Percentiles rank a stretch among this genome's conserved stretches.
These are phyloP conservation scores for Fusarium sp. DNA, from an alignment of 2,329 filamentous ascomycete species.

Conservation along the genomic window DNA sequence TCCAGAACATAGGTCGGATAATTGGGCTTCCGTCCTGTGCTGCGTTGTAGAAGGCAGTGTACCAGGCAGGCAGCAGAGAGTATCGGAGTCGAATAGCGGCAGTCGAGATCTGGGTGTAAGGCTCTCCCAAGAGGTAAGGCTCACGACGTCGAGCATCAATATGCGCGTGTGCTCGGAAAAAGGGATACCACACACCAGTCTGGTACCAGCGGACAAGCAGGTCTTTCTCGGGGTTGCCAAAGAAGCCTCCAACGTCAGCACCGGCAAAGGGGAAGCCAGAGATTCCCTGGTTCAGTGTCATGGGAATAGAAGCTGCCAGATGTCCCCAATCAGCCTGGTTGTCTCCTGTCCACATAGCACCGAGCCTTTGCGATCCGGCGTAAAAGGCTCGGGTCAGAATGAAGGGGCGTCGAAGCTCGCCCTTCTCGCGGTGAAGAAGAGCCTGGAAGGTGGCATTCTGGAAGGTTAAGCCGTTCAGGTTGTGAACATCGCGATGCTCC, in stretches of 20 bases:
- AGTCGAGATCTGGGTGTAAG: slow-evolving; percentile 87
- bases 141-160: slow-evolving; percentile 96
- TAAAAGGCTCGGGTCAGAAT: slow-evolving; percentile 94
- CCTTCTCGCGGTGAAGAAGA: slow-evolving; percentile 85
- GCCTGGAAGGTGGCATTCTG: slow-evolving; percentile 94
- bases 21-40: slow-evolving; percentile 87
- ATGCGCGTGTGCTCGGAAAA: slow-evolving; percentile 97
- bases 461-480: slow-evolving; percentile 94
- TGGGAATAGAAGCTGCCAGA: slow-evolving; percentile 88
- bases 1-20: slow-evolving; percentile 91
- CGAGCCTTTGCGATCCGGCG: slow-evolving; percentile 87
- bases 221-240: slow-evolving; percentile 94
- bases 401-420: slow-evolving; percentile 87
- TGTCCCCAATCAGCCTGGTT: slow-evolving; percentile 96
- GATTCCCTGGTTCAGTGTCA: slow-evolving; percentile 93
- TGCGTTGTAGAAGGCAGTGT: slow-evolving; percentile 95
- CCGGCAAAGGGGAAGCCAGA: slow-evolving; percentile 94
- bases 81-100: slow-evolving; percentile 91
- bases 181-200: slow-evolving; percentile 95
- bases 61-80: slow-evolving; percentile 91
- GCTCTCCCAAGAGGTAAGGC: slow-evolving; percentile 88
- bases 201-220: slow-evolving; percentile 96
- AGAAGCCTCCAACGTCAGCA: slow-evolving; percentile 97
- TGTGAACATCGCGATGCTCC: slow-evolving; percentile 98
- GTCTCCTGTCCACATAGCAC: slow-evolving; percentile 99